These are phyloP conservation scores for Curvularia lunata DNA, from an alignment of 2,329 filamentous ascomycete species.

Conservation along the genomic window DNA sequence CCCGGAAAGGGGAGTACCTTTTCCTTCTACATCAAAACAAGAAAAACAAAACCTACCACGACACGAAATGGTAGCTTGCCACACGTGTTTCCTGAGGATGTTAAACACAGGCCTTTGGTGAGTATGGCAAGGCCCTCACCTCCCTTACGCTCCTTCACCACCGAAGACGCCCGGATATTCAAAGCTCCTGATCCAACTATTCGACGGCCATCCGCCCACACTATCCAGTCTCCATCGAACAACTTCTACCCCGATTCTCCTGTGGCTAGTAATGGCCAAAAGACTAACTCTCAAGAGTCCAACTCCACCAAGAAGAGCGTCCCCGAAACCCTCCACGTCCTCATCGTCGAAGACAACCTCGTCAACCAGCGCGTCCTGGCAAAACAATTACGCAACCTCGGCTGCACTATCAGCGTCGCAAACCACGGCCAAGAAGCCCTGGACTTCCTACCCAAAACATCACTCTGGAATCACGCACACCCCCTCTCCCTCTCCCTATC, in stretches of 20 bases:
- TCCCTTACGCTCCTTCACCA: slow-evolving; percentile 6
- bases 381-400: slow-evolving; percentile 48
- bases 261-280: not conserved
- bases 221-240: not conserved
- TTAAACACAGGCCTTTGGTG: slow-evolving; percentile 24
- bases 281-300: slow-evolving; percentile 11
- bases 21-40: slow-evolving; percentile 42
- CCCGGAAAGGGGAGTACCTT: slow-evolving; percentile 39
- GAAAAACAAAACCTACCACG: slow-evolving; percentile 18
- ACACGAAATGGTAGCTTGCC: slow-evolving; percentile 27
- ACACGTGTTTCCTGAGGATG: slow-evolving; percentile 28
- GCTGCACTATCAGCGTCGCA: slow-evolving; percentile 48
- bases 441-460: slow-evolving; percentile 40
- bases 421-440: slow-evolving; percentile 50
- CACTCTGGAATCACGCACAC: slow-evolving; percentile 27
- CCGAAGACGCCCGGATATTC: not conserved
- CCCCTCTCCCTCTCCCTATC: slow-evolving; percentile 54
- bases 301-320: slow-evolving; percentile 16
- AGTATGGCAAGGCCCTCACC: slow-evolving; percentile 10
- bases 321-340: slow-evolving; percentile 29
- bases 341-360: slow-evolving; percentile 50
- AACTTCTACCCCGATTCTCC: slow-evolving; percentile 2
- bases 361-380: slow-evolving; percentile 52
- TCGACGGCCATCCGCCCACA: slow-evolving; percentile 2
- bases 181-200: slow-evolving; percentile 1